These are phyloP conservation scores for Gnaphalium uliginosum DNA, from an alignment of 129 eudicot species.

Conservation along the genomic window DNA sequence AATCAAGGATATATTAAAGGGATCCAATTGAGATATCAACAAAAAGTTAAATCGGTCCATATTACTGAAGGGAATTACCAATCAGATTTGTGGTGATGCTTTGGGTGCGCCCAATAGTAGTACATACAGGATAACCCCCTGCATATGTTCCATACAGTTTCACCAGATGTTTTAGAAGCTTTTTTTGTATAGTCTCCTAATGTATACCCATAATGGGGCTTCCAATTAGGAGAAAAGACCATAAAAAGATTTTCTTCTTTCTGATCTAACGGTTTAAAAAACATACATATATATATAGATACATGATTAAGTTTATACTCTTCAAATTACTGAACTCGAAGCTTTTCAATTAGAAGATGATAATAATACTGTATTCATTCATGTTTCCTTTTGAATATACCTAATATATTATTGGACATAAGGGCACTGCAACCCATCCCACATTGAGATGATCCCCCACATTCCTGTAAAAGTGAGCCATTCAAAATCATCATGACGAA, in stretches of 20 bases:
- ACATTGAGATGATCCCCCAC: slow-evolving; percentile 81
- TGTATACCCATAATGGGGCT: not conserved
- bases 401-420: slow-evolving; percentile 53
- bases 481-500: slow-evolving; percentile 19
- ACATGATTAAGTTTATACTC: not conserved
- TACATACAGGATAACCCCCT: slow-evolving; percentile 80
- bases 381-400: slow-evolving; percentile 36
- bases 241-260: slow-evolving; percentile 8
- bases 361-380: not conserved
- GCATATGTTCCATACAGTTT: slow-evolving; percentile 32
- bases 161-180: slow-evolving; percentile 9
- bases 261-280: not conserved
- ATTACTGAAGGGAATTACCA: slow-evolving; percentile 46
- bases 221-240: not conserved
- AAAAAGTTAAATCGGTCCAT: not conserved
- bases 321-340: slow-evolving; percentile 1
- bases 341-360: slow-evolving; percentile 20
- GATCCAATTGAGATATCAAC: not conserved
- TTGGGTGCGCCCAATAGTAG: slow-evolving; percentile 62
- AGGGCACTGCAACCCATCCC: slow-evolving; percentile 98
- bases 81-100: slow-evolving; percentile 52
- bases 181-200: slow-evolving; percentile 1
- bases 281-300: not conserved
- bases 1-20: not conserved
- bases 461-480: slow-evolving; percentile 48